Percentiles rank a stretch among this genome's conserved stretches.
phyloP scores from a whole-genome alignment of 768 basidiomycete genomes.

The Artomyces pyxidatus region DNA sequence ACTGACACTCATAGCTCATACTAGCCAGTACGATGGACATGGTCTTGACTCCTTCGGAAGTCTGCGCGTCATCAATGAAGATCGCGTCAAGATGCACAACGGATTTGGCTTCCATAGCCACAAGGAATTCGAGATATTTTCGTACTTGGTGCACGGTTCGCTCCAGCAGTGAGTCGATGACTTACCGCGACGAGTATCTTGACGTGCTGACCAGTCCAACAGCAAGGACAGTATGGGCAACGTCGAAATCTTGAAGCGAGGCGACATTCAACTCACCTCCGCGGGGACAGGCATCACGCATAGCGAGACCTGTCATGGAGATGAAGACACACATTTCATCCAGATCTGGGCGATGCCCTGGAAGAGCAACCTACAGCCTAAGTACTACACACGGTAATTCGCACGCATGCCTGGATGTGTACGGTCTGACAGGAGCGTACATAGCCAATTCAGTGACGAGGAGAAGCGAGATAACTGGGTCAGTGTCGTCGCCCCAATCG shows the following conservation, averaged over 20 bases:
- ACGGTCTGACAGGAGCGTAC: neutral
- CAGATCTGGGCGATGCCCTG: slow-evolving; percentile 64
- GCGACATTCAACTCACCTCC: slow-evolving; percentile 86
- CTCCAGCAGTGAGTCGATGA: slow-evolving; percentile 77
- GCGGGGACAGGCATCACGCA: slow-evolving; percentile 90
- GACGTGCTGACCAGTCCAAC: neutral
- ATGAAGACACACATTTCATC: slow-evolving; percentile 45
- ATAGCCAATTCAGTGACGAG: slow-evolving; percentile 66
- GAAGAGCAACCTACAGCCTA: slow-evolving; percentile 45
- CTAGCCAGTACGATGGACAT: slow-evolving; percentile 49
- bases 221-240: slow-evolving; percentile 93
- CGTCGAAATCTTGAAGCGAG: slow-evolving; percentile 79
- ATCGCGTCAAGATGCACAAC: slow-evolving; percentile 63
- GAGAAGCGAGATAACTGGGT: slow-evolving; percentile 71
- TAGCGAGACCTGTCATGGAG: slow-evolving; percentile 53
- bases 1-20: neutral
- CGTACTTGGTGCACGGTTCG: slow-evolving; percentile 72
- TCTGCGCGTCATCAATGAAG: slow-evolving; percentile 89
- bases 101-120: slow-evolving; percentile 88
- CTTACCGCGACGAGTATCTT: no score
- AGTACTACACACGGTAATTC: slow-evolving; percentile 71
- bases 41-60: slow-evolving; percentile 56
- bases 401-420: neutral
- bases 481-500: slow-evolving; percentile 68
- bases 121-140: slow-evolving; percentile 86